Conservation (phyloP, 2,329 filamentous ascomycete genomes). For the Stachybotrys echinatus region DNA sequence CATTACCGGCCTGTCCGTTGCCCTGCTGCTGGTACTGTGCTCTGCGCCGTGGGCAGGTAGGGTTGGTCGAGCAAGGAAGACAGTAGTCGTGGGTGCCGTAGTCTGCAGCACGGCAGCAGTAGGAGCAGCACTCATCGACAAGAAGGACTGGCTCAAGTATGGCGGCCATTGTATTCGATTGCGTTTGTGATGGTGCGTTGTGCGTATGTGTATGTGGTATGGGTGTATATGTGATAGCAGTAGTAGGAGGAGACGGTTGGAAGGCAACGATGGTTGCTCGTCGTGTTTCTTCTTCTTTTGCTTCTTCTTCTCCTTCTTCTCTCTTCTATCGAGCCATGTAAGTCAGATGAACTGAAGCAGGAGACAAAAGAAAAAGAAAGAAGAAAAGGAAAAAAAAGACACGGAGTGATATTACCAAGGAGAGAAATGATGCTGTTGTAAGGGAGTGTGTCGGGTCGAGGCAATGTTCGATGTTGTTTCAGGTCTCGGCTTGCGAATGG, state of each 20-base stretch:
- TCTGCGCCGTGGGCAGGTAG: conserved; percentile 6
- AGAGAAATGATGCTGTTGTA: neutral
- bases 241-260: no score
- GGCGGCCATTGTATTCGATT: neutral
- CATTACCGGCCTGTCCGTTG: neutral
- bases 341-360: no score
- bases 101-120: conserved; percentile 24
- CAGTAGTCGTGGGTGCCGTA: conserved; percentile 26
- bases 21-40: neutral
- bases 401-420: neutral
- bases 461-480: neutral
- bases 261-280: neutral
- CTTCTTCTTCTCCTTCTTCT: no score
- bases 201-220: neutral
- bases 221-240: no score
- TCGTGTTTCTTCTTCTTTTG: neutral
- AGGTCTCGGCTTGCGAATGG: neutral
- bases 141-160: neutral
- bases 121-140: conserved; percentile 19
- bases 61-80: conserved; percentile 18
- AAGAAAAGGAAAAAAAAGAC: no score
- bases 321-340: no score
- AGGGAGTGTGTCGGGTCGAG: neutral
- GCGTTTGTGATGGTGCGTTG: neutral
- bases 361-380: no score